Base-by-base conservation (phyloP, 352 stramenopile genomes). In the Thalassiosira hispida region DNA sequence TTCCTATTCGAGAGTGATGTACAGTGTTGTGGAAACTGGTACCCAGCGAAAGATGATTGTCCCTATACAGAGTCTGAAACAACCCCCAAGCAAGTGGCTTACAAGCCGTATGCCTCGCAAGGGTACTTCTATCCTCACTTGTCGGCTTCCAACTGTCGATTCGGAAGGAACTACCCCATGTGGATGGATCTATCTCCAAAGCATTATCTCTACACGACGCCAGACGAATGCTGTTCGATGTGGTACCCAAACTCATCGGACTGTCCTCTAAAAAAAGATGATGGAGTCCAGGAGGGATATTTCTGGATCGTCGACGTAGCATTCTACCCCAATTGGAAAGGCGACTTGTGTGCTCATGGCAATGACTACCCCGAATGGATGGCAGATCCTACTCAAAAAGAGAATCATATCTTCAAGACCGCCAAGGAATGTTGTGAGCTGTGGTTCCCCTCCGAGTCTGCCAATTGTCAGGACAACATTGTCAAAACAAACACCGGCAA, bases 331-430 rank as follows among this genome's bases (percentile, higher is more conserved):
- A 72, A 72, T 33, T 72, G 20, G 18, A 72, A 72, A n/a, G 63
- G 63, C 20, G 46, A 59, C 27, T 44, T 9, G 20, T 72, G 63
- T 38, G 63, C 23, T 27, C 11, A 49, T 12, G 63, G 63, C 1
- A 62, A 72, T 46, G 14, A 22, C 12, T 72, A 72, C 22, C 63
- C 63, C 18, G 63, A 72, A 47, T 72, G 63, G 63, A 72, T 72
- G 63, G 44, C 63, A 2, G 63, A 72, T 49, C 63, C 63, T 12
- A 61, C 18, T 0, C 20, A 72, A 9, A 61, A 25, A 6, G 49
- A 46, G n/a, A 72, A 6, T 51, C 63, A 72, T 46, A 11, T 72
- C 20, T 72, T 72, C n/a, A 5, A 72, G 27, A 61, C 63, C 12
- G 46, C 40, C 44, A 49, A 44, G 46, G 63, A 62, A 12, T 72